Evolutionary conservation across 1,139 yeast species (phyloP).

Genomic region (Candida sp.): DNA sequence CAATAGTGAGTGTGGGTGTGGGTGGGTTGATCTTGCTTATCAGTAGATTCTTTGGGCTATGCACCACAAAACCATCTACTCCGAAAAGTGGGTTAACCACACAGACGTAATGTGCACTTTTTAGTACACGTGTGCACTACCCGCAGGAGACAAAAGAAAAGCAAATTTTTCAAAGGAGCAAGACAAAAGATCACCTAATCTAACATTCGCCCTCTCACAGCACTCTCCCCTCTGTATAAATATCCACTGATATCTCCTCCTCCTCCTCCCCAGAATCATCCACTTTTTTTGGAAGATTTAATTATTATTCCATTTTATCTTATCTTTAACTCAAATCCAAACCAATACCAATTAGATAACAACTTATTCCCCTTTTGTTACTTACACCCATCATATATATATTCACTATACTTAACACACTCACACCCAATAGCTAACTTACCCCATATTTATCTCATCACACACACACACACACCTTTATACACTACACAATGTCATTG

Average conservation of each 20-base stretch:
- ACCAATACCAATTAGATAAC: not conserved
- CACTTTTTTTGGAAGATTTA: not conserved
- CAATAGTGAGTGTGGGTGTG: no score
- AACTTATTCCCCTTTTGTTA: not conserved
- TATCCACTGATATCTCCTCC: conserved; percentile 4
- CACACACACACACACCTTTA: not conserved
- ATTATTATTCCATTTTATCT: not conserved
- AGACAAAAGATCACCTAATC: no score
- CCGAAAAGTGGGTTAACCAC: conserved; percentile 4
- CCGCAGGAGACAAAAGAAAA: not conserved
- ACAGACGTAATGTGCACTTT: not conserved
- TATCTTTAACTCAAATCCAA: not conserved
- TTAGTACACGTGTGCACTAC: not conserved
- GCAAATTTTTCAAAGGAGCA: not conserved
- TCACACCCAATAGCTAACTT: not conserved
- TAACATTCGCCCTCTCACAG: not conserved
- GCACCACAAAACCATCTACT: not conserved
- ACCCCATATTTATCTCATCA: not conserved
- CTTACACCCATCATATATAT: not conserved
- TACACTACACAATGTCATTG: conserved; percentile 35
- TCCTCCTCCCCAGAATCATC: not conserved
- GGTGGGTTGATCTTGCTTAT: no score
- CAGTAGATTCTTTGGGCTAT: no score
- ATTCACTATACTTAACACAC: not conserved
- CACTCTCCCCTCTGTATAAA: not conserved